Conservation (phyloP, 129 eudicot genomes). For the Scalesia atractyloides region DNA sequence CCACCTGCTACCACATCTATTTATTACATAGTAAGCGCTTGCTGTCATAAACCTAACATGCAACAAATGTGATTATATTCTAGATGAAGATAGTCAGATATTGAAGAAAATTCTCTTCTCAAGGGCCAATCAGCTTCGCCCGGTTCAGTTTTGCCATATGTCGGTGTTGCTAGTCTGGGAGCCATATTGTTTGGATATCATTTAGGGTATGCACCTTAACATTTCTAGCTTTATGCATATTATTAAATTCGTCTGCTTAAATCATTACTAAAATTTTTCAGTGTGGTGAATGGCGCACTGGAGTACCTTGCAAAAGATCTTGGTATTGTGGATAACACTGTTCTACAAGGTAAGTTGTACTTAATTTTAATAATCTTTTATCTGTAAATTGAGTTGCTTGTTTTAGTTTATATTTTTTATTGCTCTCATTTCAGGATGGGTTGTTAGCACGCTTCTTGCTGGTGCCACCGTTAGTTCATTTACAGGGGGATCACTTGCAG, state of each 20-base stretch:
- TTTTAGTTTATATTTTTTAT: background rate
- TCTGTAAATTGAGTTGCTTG: background rate
- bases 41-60: conserved; percentile 19
- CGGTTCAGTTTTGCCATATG: conserved; percentile 85
- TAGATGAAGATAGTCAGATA: conserved; percentile 71
- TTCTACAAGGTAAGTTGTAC: conserved; percentile 67
- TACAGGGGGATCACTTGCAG: conserved; percentile 93
- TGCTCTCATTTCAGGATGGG: conserved; percentile 60
- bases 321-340: conserved; percentile 75
- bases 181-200: conserved; percentile 97
- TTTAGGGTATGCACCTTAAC: conserved; percentile 59
- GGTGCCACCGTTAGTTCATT: conserved; percentile 96
- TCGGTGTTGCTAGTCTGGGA: conserved; percentile 95
- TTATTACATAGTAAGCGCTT: too few relatives aligned
- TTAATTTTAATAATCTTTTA: background rate
- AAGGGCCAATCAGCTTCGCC: conserved; percentile 60
- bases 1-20: too few relatives aligned
- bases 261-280: conserved; percentile 34
- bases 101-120: conserved; percentile 56
- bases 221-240: background rate
- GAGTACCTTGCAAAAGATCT: conserved; percentile 91
- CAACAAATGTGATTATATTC: background rate
- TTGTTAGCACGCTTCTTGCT: conserved; percentile 94
- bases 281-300: conserved; percentile 96
- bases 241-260: conserved; percentile 1